Conservation (phyloP, 306 rosid species). For the Styphnolobium japonicum region DNA sequence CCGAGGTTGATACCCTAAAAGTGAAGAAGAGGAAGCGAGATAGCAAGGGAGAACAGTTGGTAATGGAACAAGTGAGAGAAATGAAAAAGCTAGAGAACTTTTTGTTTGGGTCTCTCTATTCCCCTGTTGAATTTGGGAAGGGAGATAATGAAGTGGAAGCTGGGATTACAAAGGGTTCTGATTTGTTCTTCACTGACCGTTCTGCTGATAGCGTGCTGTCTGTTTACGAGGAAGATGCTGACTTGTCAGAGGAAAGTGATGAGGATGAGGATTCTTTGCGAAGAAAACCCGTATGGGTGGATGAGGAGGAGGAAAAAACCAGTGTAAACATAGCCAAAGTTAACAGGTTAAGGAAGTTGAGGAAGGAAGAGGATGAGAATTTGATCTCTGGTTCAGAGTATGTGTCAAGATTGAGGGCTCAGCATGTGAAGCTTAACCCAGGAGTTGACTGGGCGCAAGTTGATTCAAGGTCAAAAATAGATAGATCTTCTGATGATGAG, state of each 20-base stretch:
- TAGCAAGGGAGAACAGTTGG: constrained; percentile 35
- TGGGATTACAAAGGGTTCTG: constrained; percentile 28
- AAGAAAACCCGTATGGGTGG: constrained; percentile 84
- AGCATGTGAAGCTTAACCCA: constrained; percentile 76
- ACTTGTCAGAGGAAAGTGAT: constrained; percentile 28
- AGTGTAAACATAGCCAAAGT: constrained; percentile 60
- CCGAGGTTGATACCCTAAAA: constrained; percentile 29
- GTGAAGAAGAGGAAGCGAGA: constrained; percentile 60
- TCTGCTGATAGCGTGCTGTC: constrained; percentile 47
- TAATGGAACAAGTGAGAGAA: constrained; percentile 54
- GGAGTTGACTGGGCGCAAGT: constrained; percentile 79
- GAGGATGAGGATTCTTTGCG: constrained; percentile 33
- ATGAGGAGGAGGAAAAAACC: constrained; percentile 75
- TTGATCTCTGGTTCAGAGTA: constrained; percentile 72
- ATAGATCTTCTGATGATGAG: constrained; percentile 52
- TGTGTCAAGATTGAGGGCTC: constrained; percentile 88
- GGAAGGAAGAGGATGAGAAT: constrained; percentile 77
- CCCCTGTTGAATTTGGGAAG: constrained; percentile 71
- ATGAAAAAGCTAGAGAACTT: constrained; percentile 71
- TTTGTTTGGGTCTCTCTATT: constrained; percentile 72
- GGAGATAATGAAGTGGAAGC: constrained; percentile 37
- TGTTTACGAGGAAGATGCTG: constrained; percentile 45
- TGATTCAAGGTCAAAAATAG: constrained; percentile 36
- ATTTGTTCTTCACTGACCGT: constrained; percentile 66
- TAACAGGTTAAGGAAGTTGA: constrained; percentile 78